Base-by-base conservation (phyloP, 345 rosid species). In the Dimocarpus longan region DNA sequence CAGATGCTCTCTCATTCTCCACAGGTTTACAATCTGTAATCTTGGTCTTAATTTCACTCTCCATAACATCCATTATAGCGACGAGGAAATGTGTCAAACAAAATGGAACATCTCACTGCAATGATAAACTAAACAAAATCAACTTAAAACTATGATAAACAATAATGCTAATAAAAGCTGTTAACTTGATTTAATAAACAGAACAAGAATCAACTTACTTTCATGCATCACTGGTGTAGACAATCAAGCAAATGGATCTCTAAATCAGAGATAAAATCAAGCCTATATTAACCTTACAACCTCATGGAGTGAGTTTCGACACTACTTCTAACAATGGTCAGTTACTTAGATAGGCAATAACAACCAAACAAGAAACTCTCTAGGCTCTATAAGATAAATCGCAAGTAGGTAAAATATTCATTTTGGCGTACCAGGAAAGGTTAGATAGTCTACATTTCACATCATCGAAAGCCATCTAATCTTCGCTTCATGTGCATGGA, bases 1-100 rank as follows among this genome's bases (percentile, higher is more conserved):
- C 81, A 5, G 71, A 80, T 7, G 91, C 78, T 57, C 11, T 67
- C 39, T 79, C 84, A 24, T 81, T 75, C 57, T n/a, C 80, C 5
- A 26, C 65, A 8, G 57, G 46, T 52, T 37, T 40, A 54, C n/a
- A 26, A 52, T 65, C 73, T 0, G 73, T 24, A 76, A 19, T 81
- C 42, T 28, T 46, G 0, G 50, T 10, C 82, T 80, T 71, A 8
- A 13, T n/a, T 65, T 83, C 78, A n/a, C 22, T 48, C 72, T 85
- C 85, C 62, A 69, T 81, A 42, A 66, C 28, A 76, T 75, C 83
- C 84, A 83, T 73, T 6, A 22, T 7, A 57, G 74, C 3, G 71
- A 70, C 1, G 24, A 13, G 44, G 18, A 24, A 22, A 60, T n/a
- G 66, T 50, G 26, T 48, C 19, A 80, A 70, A 10, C 48, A 8